phyloP scores from a whole-genome alignment of 225 moss, liverwort and hornwort species.

The Asterella californica region DNA sequence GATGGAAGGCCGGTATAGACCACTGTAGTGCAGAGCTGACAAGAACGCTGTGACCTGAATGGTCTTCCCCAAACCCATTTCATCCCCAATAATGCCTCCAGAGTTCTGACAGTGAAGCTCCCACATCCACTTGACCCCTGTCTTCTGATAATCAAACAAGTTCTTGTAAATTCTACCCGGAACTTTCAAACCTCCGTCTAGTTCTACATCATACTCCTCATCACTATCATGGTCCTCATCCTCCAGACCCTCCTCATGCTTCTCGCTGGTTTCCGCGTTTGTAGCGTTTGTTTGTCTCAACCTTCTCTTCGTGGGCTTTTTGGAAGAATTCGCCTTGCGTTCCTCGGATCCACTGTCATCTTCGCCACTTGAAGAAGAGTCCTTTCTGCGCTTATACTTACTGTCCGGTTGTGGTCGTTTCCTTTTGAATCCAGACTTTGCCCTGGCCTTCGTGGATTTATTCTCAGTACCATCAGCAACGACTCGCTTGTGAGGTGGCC shows the following conservation, averaged over 20 bases:
- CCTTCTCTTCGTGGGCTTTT: slow-evolving; percentile 22
- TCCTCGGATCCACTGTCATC: slow-evolving; percentile 44
- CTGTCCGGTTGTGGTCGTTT: slow-evolving; percentile 77
- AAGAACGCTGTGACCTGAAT: slow-evolving; percentile 79
- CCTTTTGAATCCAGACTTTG: slow-evolving; percentile 39
- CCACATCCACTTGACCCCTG: slow-evolving; percentile 99
- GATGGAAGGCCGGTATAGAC: slow-evolving; percentile 71
- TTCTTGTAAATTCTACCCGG: slow-evolving; percentile 64
- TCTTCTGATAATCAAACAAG: slow-evolving; percentile 89
- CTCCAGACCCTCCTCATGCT: neutral
- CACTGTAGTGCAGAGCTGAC: slow-evolving; percentile 78
- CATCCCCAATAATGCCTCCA: slow-evolving; percentile 94
- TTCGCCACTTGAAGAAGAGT: slow-evolving; percentile 45
- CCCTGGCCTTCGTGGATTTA: slow-evolving; percentile 32
- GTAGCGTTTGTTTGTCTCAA: slow-evolving; percentile 19
- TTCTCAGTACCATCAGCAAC: slow-evolving; percentile 47
- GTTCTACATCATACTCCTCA: slow-evolving; percentile 61
- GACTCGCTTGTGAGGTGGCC: slow-evolving; percentile 57
- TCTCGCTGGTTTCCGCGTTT: slow-evolving; percentile 4
- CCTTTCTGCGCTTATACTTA: slow-evolving; percentile 64
- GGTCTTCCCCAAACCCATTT: slow-evolving; percentile 98
- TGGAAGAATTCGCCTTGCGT: slow-evolving; percentile 17
- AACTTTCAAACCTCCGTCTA: slow-evolving; percentile 83
- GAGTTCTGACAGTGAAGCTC: slow-evolving; percentile 92
- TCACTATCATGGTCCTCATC: slow-evolving; percentile 37